Conservation (phyloP, 352 stramenopile species). For the Globisporangium takayamanum region DNA sequence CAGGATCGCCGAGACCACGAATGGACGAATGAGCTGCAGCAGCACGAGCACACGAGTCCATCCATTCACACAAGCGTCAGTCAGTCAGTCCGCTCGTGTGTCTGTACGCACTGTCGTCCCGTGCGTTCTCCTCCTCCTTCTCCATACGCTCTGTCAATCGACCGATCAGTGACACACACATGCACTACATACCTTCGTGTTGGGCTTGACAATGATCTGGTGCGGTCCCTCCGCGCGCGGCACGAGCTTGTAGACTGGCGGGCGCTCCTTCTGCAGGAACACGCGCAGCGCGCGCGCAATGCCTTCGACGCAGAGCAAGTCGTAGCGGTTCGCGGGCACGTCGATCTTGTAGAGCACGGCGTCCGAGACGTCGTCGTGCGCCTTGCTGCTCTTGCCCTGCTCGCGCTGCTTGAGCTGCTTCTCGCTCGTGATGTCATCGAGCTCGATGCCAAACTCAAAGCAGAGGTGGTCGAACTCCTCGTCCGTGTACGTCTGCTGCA, state of each 20-base stretch:
- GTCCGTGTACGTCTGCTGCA: slow-evolving; percentile 96
- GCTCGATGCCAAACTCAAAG: slow-evolving; percentile 99
- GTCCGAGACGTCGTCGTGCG: slow-evolving; percentile 58
- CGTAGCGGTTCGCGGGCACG: slow-evolving; percentile 99
- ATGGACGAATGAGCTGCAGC: slow-evolving; percentile 89
- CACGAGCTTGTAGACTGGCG: slow-evolving; percentile 82
- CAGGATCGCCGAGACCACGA: slow-evolving; percentile 97
- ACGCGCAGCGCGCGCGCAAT: slow-evolving; percentile 94
- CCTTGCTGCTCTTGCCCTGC: slow-evolving; percentile 34
- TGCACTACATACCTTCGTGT: slow-evolving; percentile 53
- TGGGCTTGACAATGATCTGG: slow-evolving; percentile 83
- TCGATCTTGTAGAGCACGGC: slow-evolving; percentile 99
- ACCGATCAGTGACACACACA: neutral
- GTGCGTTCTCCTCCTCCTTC: no score
- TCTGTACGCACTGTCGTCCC: no score
- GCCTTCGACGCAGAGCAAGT: slow-evolving; percentile 98
- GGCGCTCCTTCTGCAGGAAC: slow-evolving; percentile 94
- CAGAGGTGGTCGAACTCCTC: slow-evolving; percentile 99
- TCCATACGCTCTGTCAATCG: neutral
- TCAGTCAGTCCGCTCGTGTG: no score
- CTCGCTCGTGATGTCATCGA: slow-evolving; percentile 90
- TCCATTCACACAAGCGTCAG: neutral
- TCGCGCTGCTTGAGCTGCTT: slow-evolving; percentile 84
- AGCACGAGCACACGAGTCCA: neutral
- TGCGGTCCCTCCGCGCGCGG: slow-evolving; percentile 53